A percentile compares a stretch with the other conserved stretches of the same genome.
Conservation (phyloP, 306 rosid species). For the Neltuma alba region DNA sequence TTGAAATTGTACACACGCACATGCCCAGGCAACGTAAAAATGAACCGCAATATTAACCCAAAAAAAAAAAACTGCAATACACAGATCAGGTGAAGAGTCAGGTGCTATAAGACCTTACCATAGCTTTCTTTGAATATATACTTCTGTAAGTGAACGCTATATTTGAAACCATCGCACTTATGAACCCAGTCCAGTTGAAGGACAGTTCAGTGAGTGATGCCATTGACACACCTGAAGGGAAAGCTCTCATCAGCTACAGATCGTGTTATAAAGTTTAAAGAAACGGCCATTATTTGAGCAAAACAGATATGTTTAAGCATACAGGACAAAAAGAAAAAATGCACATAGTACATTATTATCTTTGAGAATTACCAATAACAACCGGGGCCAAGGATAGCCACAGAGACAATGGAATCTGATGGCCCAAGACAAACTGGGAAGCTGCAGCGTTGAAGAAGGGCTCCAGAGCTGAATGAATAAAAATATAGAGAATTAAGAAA, state of each 20-base stretch:
- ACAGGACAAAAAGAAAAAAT: background rate
- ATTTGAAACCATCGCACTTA: constrained; percentile 79
- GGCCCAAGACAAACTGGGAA: constrained; percentile 76
- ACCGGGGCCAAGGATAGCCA: constrained; percentile 86
- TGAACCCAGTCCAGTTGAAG: constrained; percentile 77
- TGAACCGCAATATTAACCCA: too few species aligned
- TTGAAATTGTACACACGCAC: background rate
- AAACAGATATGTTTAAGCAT: background rate
- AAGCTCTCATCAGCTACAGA: constrained; percentile 24
- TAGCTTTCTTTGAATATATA: constrained; percentile 76
- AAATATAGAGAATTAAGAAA: constrained; percentile 3
- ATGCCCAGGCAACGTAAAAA: background rate
- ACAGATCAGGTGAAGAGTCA: background rate
- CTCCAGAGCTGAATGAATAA: constrained; percentile 59
- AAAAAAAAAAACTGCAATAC: too few species aligned
- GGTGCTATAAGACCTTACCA: constrained; percentile 48
- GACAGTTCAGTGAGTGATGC: constrained; percentile 82
- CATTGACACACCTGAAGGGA: constrained; percentile 71
- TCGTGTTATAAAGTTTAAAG: constrained; percentile 1
- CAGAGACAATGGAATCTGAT: constrained; percentile 63
- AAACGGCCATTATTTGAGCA: background rate
- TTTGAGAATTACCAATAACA: constrained; percentile 57
- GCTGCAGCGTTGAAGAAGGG: constrained; percentile 83
- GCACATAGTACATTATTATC: background rate
- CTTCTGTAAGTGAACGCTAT: constrained; percentile 82